A percentile compares a stretch with the other conserved stretches of the same genome.
These are phyloP conservation scores for Acacia confusa DNA, from an alignment of 306 rosid species.

Conservation along the genomic window DNA sequence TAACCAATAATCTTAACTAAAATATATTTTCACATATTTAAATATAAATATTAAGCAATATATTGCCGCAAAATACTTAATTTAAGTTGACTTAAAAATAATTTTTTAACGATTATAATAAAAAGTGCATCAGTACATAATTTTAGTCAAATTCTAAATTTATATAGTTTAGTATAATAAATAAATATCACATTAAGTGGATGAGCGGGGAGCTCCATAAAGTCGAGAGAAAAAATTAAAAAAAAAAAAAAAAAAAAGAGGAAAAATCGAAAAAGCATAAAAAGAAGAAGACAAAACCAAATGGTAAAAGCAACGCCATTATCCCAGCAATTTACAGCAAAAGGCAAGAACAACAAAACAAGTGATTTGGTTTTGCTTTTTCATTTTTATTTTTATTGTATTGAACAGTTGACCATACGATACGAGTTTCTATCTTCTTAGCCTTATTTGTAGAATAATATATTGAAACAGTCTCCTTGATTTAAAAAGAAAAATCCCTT, in stretches of 20 bases:
- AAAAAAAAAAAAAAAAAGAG: too few relatives aligned
- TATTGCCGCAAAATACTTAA: neutral
- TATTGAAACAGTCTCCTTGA: too few relatives aligned
- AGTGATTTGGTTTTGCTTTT: conserved; percentile 6
- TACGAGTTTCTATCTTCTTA: neutral
- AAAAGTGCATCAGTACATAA: neutral
- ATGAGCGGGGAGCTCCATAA: neutral
- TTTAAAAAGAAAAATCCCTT: too few relatives aligned
- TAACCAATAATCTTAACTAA: neutral
- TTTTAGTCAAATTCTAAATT: too few relatives aligned
- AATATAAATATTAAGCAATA: neutral
- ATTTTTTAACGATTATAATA: too few relatives aligned
- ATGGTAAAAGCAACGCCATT: conserved; percentile 3
- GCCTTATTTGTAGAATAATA: neutral
- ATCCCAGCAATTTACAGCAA: neutral
- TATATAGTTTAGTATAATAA: neutral
- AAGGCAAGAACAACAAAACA: neutral
- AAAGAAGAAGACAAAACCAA: conserved; percentile 31
- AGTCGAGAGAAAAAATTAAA: neutral
- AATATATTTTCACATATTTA: neutral
- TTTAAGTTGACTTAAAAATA: neutral
- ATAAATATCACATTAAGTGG: conserved; percentile 16
- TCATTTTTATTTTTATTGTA: neutral
- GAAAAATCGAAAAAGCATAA: neutral
- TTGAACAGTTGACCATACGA: neutral